Base-by-base conservation (phyloP, 176 grass and related monocot genomes). In the Lolium rigidum region DNA sequence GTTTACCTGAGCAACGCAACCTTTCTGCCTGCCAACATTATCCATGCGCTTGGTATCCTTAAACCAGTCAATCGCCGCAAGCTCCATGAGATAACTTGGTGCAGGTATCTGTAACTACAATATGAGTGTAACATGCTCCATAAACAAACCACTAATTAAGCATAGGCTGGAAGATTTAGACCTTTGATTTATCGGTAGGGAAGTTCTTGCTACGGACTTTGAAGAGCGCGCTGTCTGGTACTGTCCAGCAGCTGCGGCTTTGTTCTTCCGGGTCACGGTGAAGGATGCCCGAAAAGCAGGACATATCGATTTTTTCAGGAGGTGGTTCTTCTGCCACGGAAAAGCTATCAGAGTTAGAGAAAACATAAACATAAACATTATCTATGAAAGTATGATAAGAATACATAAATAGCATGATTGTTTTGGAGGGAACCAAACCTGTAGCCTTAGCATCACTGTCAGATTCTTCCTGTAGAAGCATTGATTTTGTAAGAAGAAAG, bases 171-270 rank as follows among this genome's bases (percentile, higher is more conserved):
- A 26, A 86, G 51, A 31, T 70, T 81, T 68, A 14, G 86, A 98
- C 97, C 97, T 98, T 98, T 18, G 97, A 94, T 90, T 98, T 98
- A 73, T 98, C 94, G 67, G 84, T 68, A 3, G 89, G 77, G 86
- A 94, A 98, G 73, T 92, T 96, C 88, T 86, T 92, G 82, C 94
- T 92, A 48, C 90, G 97, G 35, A 98, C 92, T 96, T 96, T 96
- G 83, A 98, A 96, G 26, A 86, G 80, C 11, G 95, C 94, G 83
- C 89, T 84, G 66, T 96, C 94, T 43, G 97, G 97, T 78, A 93
- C 78, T 62, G 54, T 85, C 92, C 92, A 98, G 82, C 97, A 98
- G 88, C 94, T 94, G 41, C 94, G 92, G 26, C 79, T 89, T 78
- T 96, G 92, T 57, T 98, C 97, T 7, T 83, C 79, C 15, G 78